Percentiles rank a stretch among this genome's conserved stretches.
phyloP scores from a whole-genome alignment of 805 yeast species.

The Zygotorulaspora sp. region DNA sequence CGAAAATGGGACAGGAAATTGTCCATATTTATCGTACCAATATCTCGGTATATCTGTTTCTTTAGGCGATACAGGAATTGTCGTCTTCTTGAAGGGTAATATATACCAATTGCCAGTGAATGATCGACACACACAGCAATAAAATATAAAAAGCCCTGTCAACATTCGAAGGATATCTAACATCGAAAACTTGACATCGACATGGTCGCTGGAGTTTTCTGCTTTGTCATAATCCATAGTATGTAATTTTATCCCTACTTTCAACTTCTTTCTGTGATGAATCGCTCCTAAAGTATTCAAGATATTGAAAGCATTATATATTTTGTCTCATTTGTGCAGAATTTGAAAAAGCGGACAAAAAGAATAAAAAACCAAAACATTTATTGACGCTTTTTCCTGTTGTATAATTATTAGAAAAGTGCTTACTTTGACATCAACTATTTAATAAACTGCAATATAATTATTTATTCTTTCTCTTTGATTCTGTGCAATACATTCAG shows the following conservation, averaged over 20 bases:
- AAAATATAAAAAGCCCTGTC: constrained; percentile 14
- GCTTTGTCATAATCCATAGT: too few species aligned
- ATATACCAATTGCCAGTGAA: constrained; percentile 12
- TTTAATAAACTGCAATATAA: constrained; percentile 78
- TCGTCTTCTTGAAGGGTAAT: neutral
- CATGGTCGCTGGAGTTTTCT: constrained; percentile 9
- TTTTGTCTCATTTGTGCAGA: too few species aligned
- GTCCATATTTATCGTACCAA: constrained; percentile 14
- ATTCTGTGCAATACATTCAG: constrained; percentile 98
- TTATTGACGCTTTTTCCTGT: neutral
- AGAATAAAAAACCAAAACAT: too few species aligned
- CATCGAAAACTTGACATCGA: constrained; percentile 12
- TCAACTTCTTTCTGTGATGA: too few species aligned
- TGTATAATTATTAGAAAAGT: too few species aligned
- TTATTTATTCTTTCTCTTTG: constrained; percentile 91
- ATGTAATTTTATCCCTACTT: too few species aligned
- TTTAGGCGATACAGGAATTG: neutral
- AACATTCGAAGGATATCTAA: constrained; percentile 20
- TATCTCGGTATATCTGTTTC: constrained; percentile 10
- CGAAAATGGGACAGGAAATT: constrained; percentile 12
- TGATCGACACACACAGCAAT: constrained; percentile 9
- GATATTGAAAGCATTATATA: too few species aligned
- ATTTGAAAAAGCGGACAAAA: too few species aligned
- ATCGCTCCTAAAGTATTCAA: too few species aligned
- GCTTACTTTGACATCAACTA: too few species aligned